Evolutionary conservation across 345 rosid genomes (phyloP), one percentile per base, ranked within the genome.

Genomic region (Moricandia moricandioides): DNA sequence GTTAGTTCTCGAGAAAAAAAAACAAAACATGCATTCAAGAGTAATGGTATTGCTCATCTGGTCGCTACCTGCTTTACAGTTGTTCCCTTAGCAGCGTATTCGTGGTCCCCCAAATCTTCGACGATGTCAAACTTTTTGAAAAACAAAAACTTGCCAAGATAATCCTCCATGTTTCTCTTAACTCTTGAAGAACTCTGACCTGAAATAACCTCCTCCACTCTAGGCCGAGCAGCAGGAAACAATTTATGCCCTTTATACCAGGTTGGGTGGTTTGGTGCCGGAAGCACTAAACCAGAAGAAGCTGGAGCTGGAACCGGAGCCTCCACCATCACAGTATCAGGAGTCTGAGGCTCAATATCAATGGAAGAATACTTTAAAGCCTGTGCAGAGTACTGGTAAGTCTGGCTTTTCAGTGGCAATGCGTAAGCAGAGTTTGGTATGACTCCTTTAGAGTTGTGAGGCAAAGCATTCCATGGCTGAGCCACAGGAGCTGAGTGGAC

Each of bases 61-160:
- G 24, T 21, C 24, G 24, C 21, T n/a, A 88, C 98, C 88, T 88
- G 93, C 73, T 82, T 86, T 5, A 45, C 56, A 39, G 85, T 77
- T 67, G 78, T 43, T 57, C 81, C 85, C 43, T 3, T 55, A 24
- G 73, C 27, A 60, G 84, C 67, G 67, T 80, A 94, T 17, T 86
- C 72, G 80, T 94, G 96, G 63, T 88, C 97, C 14, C 88, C 85
- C 82, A 70, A 81, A 76, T 86, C 91, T 79, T 88, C 89, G 45
- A 90, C 96, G 0, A 85, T 83, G 83, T 88, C 97, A 77, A 94
- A 94, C 76, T 77, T 82, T 75, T 90, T 91, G 86, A 90, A 94
- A 74, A 58, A 77, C 73, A 85, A 78, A 45, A 83, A 85, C 45
- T 57, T 85, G 31, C 80, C 82, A 70, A 90, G 77, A 80, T 79